These are phyloP conservation scores for Alternaria sp. DNA, from an alignment of 2,329 filamentous ascomycete species.

Conservation along the genomic window DNA sequence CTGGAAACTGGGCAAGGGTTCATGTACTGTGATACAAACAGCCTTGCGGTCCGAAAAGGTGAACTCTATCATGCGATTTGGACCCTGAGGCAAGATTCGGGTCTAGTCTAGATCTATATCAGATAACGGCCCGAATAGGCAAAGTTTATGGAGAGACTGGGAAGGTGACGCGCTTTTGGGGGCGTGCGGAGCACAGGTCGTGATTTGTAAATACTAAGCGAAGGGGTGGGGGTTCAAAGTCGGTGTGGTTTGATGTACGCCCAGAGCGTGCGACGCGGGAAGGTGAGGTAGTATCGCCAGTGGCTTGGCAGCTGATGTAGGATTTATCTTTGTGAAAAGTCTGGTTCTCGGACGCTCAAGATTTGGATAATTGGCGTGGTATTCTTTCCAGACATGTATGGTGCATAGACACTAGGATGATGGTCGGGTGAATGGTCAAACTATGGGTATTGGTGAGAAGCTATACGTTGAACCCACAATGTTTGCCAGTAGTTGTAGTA, in stretches of 20 bases:
- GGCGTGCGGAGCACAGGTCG: not conserved
- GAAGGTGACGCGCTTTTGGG: not conserved
- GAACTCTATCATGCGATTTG: not conserved
- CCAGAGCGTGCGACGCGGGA: not conserved
- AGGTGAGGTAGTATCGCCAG: not conserved
- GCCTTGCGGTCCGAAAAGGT: not conserved
- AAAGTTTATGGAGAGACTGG: not conserved
- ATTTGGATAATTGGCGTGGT: not conserved
- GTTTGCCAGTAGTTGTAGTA: not conserved
- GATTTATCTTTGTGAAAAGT: not conserved
- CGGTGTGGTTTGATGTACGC: not conserved
- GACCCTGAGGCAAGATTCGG: not conserved
- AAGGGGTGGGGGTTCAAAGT: not conserved
- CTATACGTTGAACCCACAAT: not conserved
- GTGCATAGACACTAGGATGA: not conserved
- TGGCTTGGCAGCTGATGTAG: not conserved
- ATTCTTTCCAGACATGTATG: not conserved
- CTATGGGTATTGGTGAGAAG: not conserved
- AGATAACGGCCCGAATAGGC: not conserved
- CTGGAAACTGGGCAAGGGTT: not conserved
- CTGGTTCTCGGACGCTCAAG: not conserved
- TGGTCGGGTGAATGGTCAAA: not conserved
- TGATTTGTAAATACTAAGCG: not conserved
- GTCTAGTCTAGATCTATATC: not conserved
- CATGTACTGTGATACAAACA: not conserved